Percentiles rank a stretch among this genome's conserved stretches.
Evolutionary conservation across 306 rosid species (phyloP).

Genomic region (Acacia acuminata): DNA sequence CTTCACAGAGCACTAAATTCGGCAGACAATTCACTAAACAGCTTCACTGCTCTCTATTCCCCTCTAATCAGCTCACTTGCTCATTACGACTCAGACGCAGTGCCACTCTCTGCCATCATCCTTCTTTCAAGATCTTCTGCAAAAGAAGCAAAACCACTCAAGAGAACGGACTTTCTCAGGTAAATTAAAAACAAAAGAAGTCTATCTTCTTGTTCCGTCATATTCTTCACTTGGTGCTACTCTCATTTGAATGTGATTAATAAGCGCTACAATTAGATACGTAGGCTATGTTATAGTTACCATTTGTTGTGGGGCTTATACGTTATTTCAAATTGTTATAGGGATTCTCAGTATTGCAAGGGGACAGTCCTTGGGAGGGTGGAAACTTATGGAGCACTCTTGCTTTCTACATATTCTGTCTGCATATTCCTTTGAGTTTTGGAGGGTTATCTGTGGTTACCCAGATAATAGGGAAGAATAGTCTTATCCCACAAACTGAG

Average conservation of each 20-base stretch:
- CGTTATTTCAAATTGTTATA: conserved; percentile 29
- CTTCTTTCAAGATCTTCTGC: conserved; percentile 49
- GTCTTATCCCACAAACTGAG: conserved; percentile 70
- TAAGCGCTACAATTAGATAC: background rate
- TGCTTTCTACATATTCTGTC: conserved; percentile 65
- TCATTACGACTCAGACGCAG: conserved; percentile 24
- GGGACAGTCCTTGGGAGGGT: conserved; percentile 62
- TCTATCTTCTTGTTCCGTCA: background rate
- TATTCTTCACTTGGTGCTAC: background rate
- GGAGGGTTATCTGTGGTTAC: conserved; percentile 73
- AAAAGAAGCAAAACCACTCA: conserved; percentile 29
- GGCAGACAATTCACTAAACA: conserved; percentile 2
- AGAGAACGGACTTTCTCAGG: conserved; percentile 35
- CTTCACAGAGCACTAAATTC: background rate
- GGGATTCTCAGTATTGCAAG: conserved; percentile 65
- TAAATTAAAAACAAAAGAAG: background rate
- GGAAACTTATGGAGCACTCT: conserved; percentile 61
- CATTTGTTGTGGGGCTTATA: background rate
- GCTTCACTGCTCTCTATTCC: conserved; percentile 23
- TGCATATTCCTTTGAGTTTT: conserved; percentile 91
- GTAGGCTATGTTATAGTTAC: background rate
- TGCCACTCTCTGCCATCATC: conserved; percentile 25
- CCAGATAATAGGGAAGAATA: conserved; percentile 42
- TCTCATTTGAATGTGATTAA: background rate
- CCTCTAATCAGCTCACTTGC: background rate